Conservation (phyloP, 345 rosid genomes). For the Populus tremula region DNA sequence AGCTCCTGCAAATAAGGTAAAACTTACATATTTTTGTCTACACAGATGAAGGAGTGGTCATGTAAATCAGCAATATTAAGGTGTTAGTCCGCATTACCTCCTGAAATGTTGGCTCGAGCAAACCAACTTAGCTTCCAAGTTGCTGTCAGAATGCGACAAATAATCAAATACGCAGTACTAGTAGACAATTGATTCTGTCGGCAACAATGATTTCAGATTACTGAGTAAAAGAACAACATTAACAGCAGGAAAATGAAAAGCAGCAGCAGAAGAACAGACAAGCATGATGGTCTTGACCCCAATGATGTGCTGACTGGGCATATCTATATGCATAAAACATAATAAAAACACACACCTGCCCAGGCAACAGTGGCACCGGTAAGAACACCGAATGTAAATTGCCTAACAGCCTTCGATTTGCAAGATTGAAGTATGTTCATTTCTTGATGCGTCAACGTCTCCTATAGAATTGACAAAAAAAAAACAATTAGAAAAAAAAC, state of each 20-base stretch:
- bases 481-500: not conserved
- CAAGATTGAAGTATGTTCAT: conserved; percentile 25
- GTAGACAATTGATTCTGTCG: not conserved
- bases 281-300: not conserved
- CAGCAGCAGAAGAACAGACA: not conserved
- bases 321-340: not conserved
- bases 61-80: not conserved
- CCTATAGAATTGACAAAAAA: conserved; percentile 21
- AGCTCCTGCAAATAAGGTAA: conserved; percentile 35
- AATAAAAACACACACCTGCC: conserved; percentile 32
- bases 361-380: conserved; percentile 30
- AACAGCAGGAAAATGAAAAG: not conserved
- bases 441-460: conserved; percentile 40
- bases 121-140: conserved; percentile 36
- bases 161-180: conserved; percentile 9
- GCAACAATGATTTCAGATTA: not conserved
- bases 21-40: not conserved
- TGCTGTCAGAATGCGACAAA: conserved; percentile 31
- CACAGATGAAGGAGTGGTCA: not conserved
- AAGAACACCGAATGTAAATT: conserved; percentile 19
- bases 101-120: conserved; percentile 23
- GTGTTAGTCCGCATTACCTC: conserved; percentile 25
- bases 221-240: not conserved
- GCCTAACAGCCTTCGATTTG: conserved; percentile 32
- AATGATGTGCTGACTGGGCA: not conserved